Evolutionary conservation across 2,329 filamentous ascomycete species (phyloP).

Genomic region (Arthrocladium fulminans): DNA sequence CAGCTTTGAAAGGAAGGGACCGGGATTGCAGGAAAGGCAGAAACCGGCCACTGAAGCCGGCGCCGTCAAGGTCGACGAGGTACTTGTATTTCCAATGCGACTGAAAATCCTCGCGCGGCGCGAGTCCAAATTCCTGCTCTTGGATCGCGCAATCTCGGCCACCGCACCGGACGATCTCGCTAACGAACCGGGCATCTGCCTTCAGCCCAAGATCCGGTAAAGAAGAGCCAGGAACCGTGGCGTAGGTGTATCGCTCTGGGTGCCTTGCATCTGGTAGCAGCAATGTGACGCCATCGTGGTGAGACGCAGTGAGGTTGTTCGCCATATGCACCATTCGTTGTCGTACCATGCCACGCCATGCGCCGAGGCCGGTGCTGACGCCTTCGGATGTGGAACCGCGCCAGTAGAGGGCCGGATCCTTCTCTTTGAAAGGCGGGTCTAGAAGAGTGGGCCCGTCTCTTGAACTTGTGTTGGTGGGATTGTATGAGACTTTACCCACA

Average conservation of each 20-base stretch:
- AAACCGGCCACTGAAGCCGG: conserved; percentile 57
- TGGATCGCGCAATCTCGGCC: conserved; percentile 47
- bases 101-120: conserved; percentile 42
- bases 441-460: conserved; percentile 27
- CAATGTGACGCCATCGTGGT: conserved; percentile 39
- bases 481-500: conserved; percentile 47
- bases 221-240: conserved; percentile 38
- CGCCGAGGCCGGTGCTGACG: conserved; percentile 38
- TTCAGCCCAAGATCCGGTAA: conserved; percentile 45
- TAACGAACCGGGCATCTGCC: conserved; percentile 50
- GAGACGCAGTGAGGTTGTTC: conserved; percentile 46
- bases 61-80: conserved; percentile 62
- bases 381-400: conserved; percentile 58
- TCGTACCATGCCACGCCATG: conserved; percentile 58
- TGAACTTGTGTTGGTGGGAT: conserved; percentile 37
- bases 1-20: conserved; percentile 59
- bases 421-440: conserved; percentile 50
- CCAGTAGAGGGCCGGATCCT: conserved; percentile 63
- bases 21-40: conserved; percentile 57
- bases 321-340: conserved; percentile 64
- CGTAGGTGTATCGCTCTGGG: conserved; percentile 45
- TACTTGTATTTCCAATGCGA: conserved; percentile 58
- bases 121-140: conserved; percentile 43
- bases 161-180: conserved; percentile 49
- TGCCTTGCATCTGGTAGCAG: conserved; percentile 41